These are phyloP conservation scores for Schizophyllum commune DNA, from an alignment of 1,284 basidiomycete species.

Conservation along the genomic window DNA sequence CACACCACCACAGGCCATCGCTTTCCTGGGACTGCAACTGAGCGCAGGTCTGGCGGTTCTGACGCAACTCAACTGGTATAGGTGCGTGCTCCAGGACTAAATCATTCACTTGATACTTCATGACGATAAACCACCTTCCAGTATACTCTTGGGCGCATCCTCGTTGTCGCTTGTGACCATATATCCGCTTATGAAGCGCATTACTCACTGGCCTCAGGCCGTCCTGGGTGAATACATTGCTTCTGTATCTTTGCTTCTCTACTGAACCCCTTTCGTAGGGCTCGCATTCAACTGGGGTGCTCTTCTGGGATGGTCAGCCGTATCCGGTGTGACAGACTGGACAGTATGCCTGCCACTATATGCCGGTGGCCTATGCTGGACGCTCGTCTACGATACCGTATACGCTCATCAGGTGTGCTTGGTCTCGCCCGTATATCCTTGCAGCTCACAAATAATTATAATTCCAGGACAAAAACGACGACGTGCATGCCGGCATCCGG, in stretches of 20 bases:
- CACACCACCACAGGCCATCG: slow-evolving; percentile 67
- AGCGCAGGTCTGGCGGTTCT: slow-evolving; percentile 83
- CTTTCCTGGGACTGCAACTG: slow-evolving; percentile 82
- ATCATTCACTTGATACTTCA: not conserved
- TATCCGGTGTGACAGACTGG: slow-evolving; percentile 82
- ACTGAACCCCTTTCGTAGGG: slow-evolving; percentile 37
- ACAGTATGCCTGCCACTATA: slow-evolving; percentile 82
- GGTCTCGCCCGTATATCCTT: not conserved
- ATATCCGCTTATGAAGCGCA: slow-evolving; percentile 97
- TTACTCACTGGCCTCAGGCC: slow-evolving; percentile 96
- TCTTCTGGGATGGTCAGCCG: slow-evolving; percentile 92
- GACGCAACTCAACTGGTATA: slow-evolving; percentile 92
- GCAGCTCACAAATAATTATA: slow-evolving; percentile 1
- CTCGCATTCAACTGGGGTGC: slow-evolving; percentile 98
- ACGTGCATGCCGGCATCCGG: slow-evolving; percentile 83
- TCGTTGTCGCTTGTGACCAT: slow-evolving; percentile 82
- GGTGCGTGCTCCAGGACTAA: slow-evolving; percentile 40
- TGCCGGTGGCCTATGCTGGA: slow-evolving; percentile 87
- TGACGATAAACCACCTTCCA: slow-evolving; percentile 21
- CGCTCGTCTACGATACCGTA: slow-evolving; percentile 95
- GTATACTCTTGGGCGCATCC: slow-evolving; percentile 87
- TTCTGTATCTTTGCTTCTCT: not conserved
- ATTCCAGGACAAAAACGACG: slow-evolving; percentile 85
- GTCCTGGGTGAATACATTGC: slow-evolving; percentile 59
- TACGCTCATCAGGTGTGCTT: slow-evolving; percentile 88